Evolutionary conservation across 305 asterid genomes (phyloP), one percentile per base, ranked within the genome.

Genomic region (Fraxinus nigra): DNA sequence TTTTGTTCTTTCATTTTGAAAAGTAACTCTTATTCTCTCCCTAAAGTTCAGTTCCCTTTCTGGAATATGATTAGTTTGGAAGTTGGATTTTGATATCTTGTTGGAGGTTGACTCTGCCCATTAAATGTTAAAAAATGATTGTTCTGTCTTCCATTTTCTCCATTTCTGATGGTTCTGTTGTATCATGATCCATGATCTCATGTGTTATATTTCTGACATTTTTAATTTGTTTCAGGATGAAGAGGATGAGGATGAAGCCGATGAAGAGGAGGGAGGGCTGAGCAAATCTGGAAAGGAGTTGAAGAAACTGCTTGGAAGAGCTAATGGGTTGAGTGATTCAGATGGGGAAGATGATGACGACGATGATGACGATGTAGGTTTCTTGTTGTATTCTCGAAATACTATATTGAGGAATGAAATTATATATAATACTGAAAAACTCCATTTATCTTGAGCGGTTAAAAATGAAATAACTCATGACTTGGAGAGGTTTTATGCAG

Each of bases 231-330:
- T 89, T 83, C 88, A 94, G 98, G 98, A 95, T 87, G 98, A 95
- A 0, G 99, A 95, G 73, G 99, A 95, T 74, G 99, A 92, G 87
- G 92, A 93, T 28, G 98, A 91, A 82, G 95, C 84, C 51, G 97
- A 90, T 28, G 98, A 92, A 78, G 97, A 88, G 83, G 97, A 87
- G 78, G 97, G 92, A 67, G 94, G 95, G 70, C 80, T 95, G 84
- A 95, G 99, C 91, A 93, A 93, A 89, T 95, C 99, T 69, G 99
- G 99, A 4, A 95, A 95, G 86, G 99, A 95, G 92, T 87, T 95
- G 92, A 91, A 95, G 88, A 95, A 94, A 87, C 86, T 95, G 81
- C 98, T 95, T 32, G 97, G 98, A 81, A 88, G 90, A 87, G 83
- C 98, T 83, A 92, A 92, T 87, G 99, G 99, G 46, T 76, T 95